Conservation (phyloP, 2,329 filamentous ascomycete genomes). For the Fusarium agapanthi region DNA sequence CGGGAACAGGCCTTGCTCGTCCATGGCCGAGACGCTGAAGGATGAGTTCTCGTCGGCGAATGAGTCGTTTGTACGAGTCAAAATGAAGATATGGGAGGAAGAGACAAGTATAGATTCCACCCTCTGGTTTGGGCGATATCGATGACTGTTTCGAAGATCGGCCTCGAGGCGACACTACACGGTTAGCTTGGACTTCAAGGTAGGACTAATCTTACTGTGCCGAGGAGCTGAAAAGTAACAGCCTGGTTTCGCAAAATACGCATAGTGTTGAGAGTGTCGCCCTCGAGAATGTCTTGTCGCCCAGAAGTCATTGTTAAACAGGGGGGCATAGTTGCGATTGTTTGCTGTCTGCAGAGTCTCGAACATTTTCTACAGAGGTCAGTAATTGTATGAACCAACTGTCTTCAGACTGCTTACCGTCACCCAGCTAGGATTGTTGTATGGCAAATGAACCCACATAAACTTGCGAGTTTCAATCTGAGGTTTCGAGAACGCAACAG, state of each 20-base stretch:
- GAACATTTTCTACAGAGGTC: constrained; percentile 51
- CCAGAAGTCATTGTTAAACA: constrained; percentile 60
- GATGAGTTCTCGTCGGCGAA: constrained; percentile 65
- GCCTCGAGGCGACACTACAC: constrained; percentile 49
- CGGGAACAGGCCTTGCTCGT: constrained; percentile 63
- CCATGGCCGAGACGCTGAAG: constrained; percentile 61
- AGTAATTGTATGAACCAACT: not conserved
- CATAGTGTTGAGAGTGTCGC: constrained; percentile 59
- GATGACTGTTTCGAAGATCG: constrained; percentile 43
- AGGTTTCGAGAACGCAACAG: constrained; percentile 46
- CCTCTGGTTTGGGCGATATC: constrained; percentile 41
- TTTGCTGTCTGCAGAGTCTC: constrained; percentile 53
- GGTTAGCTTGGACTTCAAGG: not conserved
- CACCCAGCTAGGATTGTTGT: constrained; percentile 67
- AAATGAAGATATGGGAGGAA: constrained; percentile 71
- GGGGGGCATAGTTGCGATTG: constrained; percentile 48
- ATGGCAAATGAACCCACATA: constrained; percentile 66
- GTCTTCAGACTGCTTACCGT: constrained; percentile 50
- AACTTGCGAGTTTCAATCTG: constrained; percentile 56
- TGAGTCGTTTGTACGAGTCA: constrained; percentile 67
- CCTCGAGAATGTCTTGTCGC: constrained; percentile 57
- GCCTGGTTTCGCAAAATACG: constrained; percentile 58
- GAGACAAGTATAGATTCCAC: constrained; percentile 56
- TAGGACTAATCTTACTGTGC: constrained; percentile 40
- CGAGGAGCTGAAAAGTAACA: constrained; percentile 56